These are phyloP conservation scores for Camillea tinctor DNA, from an alignment of 2,329 filamentous ascomycete species.

Conservation along the genomic window DNA sequence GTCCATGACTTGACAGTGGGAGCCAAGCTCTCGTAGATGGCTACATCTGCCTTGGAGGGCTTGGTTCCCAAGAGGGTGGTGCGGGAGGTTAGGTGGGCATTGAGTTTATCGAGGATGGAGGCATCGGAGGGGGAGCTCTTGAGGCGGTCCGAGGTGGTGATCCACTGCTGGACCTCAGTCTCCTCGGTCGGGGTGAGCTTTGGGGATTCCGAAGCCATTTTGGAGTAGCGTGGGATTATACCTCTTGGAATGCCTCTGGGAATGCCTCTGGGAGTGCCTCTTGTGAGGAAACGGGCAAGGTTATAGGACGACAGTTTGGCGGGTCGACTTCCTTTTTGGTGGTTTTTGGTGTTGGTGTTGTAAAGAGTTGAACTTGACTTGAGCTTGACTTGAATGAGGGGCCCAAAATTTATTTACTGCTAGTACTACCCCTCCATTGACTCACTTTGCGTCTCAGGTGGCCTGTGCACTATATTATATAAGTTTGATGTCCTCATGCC, in stretches of 20 bases:
- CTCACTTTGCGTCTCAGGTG: background rate
- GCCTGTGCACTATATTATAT: background rate
- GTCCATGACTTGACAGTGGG: conserved; percentile 77
- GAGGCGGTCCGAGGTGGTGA: conserved; percentile 72
- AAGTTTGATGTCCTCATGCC: too few relatives aligned
- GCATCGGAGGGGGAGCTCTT: conserved; percentile 59
- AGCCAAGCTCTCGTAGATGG: conserved; percentile 75
- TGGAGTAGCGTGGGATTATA: conserved; percentile 42
- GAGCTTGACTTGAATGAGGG: conserved; percentile 4
- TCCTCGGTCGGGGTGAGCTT: conserved; percentile 78
- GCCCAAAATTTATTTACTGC: conserved; percentile 8
- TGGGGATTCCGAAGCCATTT: conserved; percentile 66
- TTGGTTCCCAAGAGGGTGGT: conserved; percentile 88
- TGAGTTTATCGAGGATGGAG: conserved; percentile 74
- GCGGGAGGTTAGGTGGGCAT: conserved; percentile 81
- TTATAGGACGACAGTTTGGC: conserved; percentile 41
- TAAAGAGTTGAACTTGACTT: background rate
- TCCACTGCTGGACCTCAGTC: conserved; percentile 86
- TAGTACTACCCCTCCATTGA: background rate
- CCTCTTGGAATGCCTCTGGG: conserved; percentile 30
- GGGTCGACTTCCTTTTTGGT: conserved; percentile 5
- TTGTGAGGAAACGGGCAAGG: conserved; percentile 31
- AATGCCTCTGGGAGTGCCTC: conserved; percentile 30
- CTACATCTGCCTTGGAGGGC: conserved; percentile 83
- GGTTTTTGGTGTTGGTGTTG: conserved; percentile 4